A percentile compares a stretch with the other conserved stretches of the same genome.
phyloP scores from a whole-genome alignment of 306 rosid genomes.

The Gynostemma pentaphyllum region DNA sequence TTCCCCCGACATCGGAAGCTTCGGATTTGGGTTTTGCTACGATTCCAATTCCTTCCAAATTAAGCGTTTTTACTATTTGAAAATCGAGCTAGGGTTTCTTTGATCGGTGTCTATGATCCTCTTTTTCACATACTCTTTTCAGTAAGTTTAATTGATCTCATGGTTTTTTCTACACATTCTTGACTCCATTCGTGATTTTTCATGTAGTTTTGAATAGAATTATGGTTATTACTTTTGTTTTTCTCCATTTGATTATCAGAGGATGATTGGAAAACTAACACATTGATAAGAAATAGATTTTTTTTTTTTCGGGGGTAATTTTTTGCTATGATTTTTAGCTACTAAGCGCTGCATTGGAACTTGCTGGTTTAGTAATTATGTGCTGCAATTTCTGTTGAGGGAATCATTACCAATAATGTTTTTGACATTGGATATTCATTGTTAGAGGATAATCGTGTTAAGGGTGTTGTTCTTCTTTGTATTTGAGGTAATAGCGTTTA shows the following conservation, averaged over 20 bases:
- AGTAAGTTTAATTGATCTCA: conserved; percentile 25
- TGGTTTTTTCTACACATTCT: not conserved
- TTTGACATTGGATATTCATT: not conserved
- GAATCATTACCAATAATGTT: not conserved
- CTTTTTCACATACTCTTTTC: conserved; percentile 11
- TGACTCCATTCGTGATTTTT: not conserved
- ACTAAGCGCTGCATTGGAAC: not conserved
- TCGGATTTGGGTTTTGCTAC: conserved; percentile 17
- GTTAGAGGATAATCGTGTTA: not conserved
- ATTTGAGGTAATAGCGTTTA: not conserved
- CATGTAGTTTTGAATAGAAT: not conserved
- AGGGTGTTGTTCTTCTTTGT: not conserved
- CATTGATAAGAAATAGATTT: not conserved
- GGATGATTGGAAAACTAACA: not conserved
- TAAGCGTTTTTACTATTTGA: conserved; percentile 1
- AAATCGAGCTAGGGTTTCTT: conserved; percentile 48
- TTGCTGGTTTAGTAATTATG: not conserved
- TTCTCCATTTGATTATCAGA: not conserved
- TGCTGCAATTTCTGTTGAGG: not conserved
- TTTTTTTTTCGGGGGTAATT: not conserved
- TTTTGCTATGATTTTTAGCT: not conserved
- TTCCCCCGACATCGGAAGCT: conserved; percentile 14
- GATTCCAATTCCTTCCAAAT: conserved; percentile 10
- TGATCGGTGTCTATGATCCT: conserved; percentile 25
- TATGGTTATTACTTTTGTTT: not conserved